These are phyloP conservation scores for Acanthamoeba castellanii DNA, from an alignment of 208 protist species.

Conservation along the genomic window DNA sequence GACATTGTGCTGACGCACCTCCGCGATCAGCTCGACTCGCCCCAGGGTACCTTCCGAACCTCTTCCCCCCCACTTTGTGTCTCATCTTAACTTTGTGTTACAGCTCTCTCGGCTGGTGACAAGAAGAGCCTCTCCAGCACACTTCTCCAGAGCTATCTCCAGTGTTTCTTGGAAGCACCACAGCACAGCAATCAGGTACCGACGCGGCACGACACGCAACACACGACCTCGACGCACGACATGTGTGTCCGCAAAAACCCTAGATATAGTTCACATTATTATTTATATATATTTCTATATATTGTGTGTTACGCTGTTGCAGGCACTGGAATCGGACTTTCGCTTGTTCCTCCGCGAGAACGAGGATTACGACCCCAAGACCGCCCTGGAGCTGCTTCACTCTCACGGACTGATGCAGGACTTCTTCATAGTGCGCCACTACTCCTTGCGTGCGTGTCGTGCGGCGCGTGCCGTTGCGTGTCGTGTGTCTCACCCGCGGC, in stretches of 20 bases:
- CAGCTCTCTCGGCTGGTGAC: slow-evolving; percentile 13
- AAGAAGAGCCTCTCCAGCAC: slow-evolving; percentile 17
- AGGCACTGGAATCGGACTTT: background rate
- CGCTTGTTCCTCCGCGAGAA: background rate
- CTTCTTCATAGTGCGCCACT: background rate
- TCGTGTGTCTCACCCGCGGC: too few species aligned
- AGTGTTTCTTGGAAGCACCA: background rate
- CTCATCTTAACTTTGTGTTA: too few species aligned
- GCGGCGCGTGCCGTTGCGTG: background rate
- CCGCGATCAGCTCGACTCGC: background rate
- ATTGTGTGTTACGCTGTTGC: background rate
- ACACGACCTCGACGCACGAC: background rate
- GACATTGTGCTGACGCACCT: slow-evolving; percentile 33
- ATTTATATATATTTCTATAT: background rate
- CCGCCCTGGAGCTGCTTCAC: background rate
- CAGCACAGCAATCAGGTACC: slow-evolving; percentile 1
- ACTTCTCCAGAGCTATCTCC: slow-evolving; percentile 2
- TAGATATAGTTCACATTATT: too few species aligned
- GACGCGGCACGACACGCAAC: background rate
- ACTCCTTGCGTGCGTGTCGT: background rate
- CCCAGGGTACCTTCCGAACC: background rate
- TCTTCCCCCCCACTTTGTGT: too few species aligned
- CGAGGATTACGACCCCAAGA: slow-evolving; percentile 36
- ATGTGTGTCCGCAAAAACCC: background rate
- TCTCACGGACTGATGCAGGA: background rate